Conservation (phyloP, 345 rosid genomes). For the Lenwebbia sp. region DNA sequence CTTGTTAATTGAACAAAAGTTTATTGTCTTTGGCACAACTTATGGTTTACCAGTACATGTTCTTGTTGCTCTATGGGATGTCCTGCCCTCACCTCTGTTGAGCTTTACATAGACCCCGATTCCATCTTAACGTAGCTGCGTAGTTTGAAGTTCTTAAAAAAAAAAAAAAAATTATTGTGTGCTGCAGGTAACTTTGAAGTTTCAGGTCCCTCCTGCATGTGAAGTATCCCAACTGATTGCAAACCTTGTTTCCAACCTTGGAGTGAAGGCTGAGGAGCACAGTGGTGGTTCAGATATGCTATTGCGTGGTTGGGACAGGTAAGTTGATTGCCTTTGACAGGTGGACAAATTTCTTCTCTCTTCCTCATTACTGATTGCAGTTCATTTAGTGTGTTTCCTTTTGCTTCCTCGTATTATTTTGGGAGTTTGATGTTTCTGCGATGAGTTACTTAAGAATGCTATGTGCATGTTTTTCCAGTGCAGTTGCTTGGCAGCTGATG, state of each 20-base stretch:
- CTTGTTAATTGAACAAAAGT: neutral
- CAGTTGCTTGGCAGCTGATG: constrained; percentile 87
- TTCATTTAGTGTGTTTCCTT: neutral
- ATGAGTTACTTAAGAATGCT: neutral
- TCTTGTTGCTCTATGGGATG: neutral
- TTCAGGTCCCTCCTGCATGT: constrained; percentile 66
- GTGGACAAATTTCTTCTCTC: neutral
- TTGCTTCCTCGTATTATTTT: neutral
- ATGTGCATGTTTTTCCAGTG: constrained; percentile 37
- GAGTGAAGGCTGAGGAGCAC: constrained; percentile 54
- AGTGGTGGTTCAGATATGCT: constrained; percentile 75
- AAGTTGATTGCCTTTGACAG: neutral
- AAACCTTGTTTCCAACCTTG: constrained; percentile 67
- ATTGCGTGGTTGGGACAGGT: constrained; percentile 96
- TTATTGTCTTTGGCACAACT: neutral
- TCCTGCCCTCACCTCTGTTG: neutral
- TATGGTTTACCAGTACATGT: neutral
- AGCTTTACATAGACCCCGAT: neutral
- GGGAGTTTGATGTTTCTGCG: neutral
- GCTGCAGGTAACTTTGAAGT: constrained; percentile 62
- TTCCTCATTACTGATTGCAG: neutral
- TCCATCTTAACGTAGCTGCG: neutral
- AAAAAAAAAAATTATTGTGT: neutral
- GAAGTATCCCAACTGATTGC: constrained; percentile 74
- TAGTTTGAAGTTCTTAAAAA: neutral